Percentiles rank a stretch among this genome's conserved stretches.
phyloP scores from a whole-genome alignment of 2,329 filamentous ascomycete species.

The Trichoderma atroviride region DNA sequence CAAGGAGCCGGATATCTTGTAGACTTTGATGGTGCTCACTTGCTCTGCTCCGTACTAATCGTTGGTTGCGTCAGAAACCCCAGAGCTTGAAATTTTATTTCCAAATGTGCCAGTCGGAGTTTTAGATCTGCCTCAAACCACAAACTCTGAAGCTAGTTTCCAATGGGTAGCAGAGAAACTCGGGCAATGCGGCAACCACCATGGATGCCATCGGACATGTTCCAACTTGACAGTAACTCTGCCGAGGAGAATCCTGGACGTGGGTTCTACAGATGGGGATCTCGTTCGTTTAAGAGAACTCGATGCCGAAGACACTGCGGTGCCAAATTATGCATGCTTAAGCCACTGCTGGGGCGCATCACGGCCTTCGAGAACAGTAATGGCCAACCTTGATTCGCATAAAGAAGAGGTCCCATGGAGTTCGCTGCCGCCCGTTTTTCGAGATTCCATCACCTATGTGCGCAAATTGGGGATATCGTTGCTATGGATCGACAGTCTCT shows the following conservation, averaged over 20 bases:
- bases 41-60: neutral
- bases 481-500: conserved; percentile 32
- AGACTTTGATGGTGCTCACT: neutral
- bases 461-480: conserved; percentile 25
- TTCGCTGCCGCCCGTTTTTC: conserved; percentile 12
- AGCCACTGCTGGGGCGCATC: conserved; percentile 30
- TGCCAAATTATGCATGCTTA: conserved; percentile 21
- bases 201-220: neutral
- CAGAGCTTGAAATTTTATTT: neutral
- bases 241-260: conserved; percentile 11
- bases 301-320: neutral
- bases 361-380: neutral
- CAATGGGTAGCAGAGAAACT: conserved; percentile 4
- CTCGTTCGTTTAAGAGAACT: neutral
- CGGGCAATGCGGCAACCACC: neutral
- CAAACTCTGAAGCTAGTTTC: conserved; percentile 16
- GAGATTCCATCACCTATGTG: conserved; percentile 28
- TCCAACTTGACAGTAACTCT: neutral
- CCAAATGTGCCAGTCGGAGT: conserved; percentile 12
- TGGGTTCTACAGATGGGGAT: neutral
- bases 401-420: neutral
- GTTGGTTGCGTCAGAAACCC: neutral
- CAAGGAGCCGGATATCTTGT: neutral
- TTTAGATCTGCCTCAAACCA: neutral
- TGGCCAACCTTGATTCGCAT: conserved; percentile 4